These are phyloP conservation scores for Gonium pectorale DNA, from an alignment of 139 green algal genomes.

Conservation along the genomic window DNA sequence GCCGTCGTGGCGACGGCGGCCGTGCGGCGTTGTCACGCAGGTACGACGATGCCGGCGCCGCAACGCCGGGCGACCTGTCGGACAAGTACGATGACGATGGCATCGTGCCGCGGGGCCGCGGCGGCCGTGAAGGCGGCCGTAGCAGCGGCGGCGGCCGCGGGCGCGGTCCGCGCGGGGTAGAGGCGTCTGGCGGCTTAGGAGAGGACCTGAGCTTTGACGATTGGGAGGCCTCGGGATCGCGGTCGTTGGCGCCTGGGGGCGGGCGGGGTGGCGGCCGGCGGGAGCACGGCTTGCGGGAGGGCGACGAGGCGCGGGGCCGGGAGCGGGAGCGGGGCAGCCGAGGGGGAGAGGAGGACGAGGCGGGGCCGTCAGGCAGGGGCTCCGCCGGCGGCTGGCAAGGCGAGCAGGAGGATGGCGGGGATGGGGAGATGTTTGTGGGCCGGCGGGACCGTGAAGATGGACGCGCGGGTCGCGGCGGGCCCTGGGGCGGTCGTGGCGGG, in stretches of 20 bases:
- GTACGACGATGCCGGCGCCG: background rate
- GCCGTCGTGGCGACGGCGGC: background rate
- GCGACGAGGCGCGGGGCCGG: background rate
- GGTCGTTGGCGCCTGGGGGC: background rate
- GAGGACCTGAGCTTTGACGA: conserved; percentile 7
- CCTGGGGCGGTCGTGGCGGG: no score
- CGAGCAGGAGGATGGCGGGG: background rate
- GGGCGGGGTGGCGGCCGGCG: background rate
- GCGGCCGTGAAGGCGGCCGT: background rate
- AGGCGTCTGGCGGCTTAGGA: background rate
- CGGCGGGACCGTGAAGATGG: no score
- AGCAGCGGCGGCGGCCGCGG: background rate
- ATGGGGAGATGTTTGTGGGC: no score
- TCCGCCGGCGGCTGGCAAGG: no score
- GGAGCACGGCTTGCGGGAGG: background rate
- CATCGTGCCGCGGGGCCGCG: background rate
- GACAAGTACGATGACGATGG: background rate
- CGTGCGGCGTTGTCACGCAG: background rate
- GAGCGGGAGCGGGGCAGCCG: no score
- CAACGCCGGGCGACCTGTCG: no score
- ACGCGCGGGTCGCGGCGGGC: no score
- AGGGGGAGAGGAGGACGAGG: no score
- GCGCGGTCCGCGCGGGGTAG: background rate
- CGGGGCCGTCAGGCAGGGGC: no score
- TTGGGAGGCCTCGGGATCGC: conserved; percentile 1